A percentile compares a stretch with the other conserved stretches of the same genome.
Conservation (phyloP, 2,329 filamentous ascomycete genomes). For the Fusarium hostae region DNA sequence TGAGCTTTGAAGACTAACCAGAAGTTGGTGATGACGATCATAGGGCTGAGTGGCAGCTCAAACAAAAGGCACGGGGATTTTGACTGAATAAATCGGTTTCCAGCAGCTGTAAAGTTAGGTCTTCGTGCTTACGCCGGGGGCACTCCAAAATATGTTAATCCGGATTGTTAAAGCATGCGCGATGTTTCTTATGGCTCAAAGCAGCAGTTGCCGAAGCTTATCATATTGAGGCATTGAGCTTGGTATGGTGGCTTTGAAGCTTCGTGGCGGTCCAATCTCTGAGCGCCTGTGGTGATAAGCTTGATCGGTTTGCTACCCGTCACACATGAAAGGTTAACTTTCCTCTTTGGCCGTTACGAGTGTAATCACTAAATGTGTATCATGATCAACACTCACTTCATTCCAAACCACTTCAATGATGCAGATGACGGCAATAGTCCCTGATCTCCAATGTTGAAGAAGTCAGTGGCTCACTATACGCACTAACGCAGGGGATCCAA, state of each 20-base stretch:
- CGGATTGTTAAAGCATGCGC: background rate
- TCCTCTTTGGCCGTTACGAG: background rate
- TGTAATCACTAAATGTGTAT: background rate
- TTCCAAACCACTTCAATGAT: conserved; percentile 7
- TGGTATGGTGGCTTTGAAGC: background rate
- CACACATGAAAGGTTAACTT: background rate
- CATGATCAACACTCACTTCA: background rate
- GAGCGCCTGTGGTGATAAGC: background rate
- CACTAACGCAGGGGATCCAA: conserved; percentile 25
- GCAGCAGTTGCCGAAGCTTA: background rate
- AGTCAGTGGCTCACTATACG: conserved; percentile 4
- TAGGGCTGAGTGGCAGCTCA: background rate
- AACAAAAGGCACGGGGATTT: background rate
- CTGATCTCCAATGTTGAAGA: conserved; percentile 13
- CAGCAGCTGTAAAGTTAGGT: background rate
- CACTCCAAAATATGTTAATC: too few species aligned
- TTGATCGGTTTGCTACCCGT: background rate
- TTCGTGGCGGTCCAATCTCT: background rate
- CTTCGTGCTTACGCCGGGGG: background rate
- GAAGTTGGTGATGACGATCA: background rate
- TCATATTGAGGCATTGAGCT: background rate
- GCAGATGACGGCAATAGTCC: background rate
- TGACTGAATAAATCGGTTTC: background rate
- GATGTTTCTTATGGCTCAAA: background rate
- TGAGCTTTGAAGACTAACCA: background rate